Evolutionary conservation across 371 early-diverging fungal genomes (phyloP), one percentile per base, ranked within the genome.

Genomic region (Rhizopus stolonifer): DNA sequence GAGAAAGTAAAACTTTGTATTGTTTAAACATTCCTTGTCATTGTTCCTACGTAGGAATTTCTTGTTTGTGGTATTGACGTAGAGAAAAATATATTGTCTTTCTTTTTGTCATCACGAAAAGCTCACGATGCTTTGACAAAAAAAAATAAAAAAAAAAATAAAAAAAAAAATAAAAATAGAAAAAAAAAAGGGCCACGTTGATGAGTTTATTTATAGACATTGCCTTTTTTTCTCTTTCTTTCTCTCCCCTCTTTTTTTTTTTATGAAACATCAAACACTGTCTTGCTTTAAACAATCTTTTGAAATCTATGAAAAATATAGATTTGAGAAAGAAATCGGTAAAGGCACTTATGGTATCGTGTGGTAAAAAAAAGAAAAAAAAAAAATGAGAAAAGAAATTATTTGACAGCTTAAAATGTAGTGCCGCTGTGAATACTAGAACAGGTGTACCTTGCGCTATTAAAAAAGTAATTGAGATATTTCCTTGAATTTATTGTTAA

Each of bases 381-480:
- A 29, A 29, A 9, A 9, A 6, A 29, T 29, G 29, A 6, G 11
- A 9, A 9, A 29, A 29, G 11, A 9, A 9, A 1, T 29, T 9
- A 29, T 2, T 11, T 1, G 11, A 29, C 11, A 9, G 29, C 6
- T 1, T 29, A 9, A 9, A 9, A 36, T 15, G 4, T n/a, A 36
- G 36, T 36, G 36, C 36, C 15, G 55, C 55, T 15, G 55, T 46
- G 13, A 54, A 54, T 47, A 40, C 40, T 18, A 38, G 24, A 21
- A 54, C 22, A n/a, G 48, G 48, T 9, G 55, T 47, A 22, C 25
- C 26, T 11, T 59, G 59, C 39, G 59, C 59, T 10, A 59, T 59
- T 22, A 59, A 59, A 15, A 59, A 58, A 33, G 58, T 58, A 36
- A n/a, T n/a, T n/a, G n/a, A n/a, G n/a, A n/a, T n/a, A n/a, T n/a